Evolutionary conservation across 2,329 filamentous ascomycete genomes (phyloP).

Genomic region (Ascosphaera apis): DNA sequence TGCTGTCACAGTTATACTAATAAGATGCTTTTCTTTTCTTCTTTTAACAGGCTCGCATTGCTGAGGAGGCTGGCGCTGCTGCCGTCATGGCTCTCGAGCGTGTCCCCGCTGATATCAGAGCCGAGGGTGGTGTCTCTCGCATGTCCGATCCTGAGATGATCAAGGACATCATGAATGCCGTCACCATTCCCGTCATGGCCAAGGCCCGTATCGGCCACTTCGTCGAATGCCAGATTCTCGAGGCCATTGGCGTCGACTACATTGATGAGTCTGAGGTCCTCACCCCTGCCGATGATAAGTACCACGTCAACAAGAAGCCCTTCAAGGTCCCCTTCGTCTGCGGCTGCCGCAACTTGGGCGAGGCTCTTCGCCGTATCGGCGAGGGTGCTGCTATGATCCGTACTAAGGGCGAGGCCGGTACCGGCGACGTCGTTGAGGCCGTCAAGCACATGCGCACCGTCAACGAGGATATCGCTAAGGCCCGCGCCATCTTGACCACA

Average conservation of each 20-base stretch:
- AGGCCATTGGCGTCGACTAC: constrained; percentile 87
- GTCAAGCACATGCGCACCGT: constrained; percentile 91
- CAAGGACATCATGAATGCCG: constrained; percentile 78
- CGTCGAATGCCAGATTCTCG: constrained; percentile 94
- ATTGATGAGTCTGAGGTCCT: constrained; percentile 97
- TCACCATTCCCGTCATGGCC: constrained; percentile 97
- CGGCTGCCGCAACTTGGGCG: constrained; percentile 80
- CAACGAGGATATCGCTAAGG: constrained; percentile 56
- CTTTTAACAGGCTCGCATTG: constrained; percentile 53
- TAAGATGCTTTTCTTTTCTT: constrained; percentile 1
- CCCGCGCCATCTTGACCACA: constrained; percentile 29
- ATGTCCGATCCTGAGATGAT: constrained; percentile 95
- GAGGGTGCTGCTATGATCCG: constrained; percentile 98
- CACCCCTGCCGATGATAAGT: constrained; percentile 71
- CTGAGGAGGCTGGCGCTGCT: constrained; percentile 83
- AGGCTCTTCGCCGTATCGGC: constrained; percentile 70
- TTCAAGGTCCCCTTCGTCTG: constrained; percentile 86
- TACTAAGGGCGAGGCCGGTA: constrained; percentile 94
- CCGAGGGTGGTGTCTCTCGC: constrained; percentile 75
- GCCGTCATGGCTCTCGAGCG: constrained; percentile 98
- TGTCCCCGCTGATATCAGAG: constrained; percentile 87
- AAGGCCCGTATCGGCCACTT: constrained; percentile 96
- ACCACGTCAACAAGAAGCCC: constrained; percentile 73
- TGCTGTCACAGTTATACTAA: constrained; percentile 2
- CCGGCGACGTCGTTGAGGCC: constrained; percentile 89